Evolutionary conservation across 495 filamentous ascomycete species (phyloP).

Genomic region (Penicillium egyptiacum): DNA sequence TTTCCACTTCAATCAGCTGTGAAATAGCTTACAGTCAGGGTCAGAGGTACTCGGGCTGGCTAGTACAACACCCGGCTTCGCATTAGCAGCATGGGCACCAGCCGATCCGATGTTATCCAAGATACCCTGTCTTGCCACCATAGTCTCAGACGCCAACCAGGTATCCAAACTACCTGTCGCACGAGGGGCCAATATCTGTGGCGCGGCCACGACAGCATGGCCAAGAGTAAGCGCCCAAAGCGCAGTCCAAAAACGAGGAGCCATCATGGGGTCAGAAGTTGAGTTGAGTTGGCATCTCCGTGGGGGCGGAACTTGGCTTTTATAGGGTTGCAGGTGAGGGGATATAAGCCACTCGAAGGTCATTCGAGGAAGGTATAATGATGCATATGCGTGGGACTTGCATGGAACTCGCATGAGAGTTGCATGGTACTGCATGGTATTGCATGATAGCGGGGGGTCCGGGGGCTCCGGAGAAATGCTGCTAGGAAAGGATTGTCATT

Average conservation of each 20-base stretch:
- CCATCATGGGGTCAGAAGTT: conserved; percentile 15
- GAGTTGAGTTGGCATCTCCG: background rate
- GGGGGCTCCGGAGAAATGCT: conserved; percentile 2
- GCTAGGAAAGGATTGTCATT: conserved; percentile 8
- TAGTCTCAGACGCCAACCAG: conserved; percentile 55
- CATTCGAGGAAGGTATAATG: too few relatives aligned
- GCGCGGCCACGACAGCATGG: conserved; percentile 25
- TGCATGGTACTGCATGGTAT: too few relatives aligned
- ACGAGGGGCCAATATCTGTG: conserved; percentile 20
- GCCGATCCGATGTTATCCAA: conserved; percentile 60
- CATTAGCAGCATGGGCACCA: conserved; percentile 50
- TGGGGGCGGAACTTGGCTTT: background rate
- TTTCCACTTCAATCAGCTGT: conserved; percentile 35
- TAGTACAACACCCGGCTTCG: conserved; percentile 55
- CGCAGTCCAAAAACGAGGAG: conserved; percentile 26
- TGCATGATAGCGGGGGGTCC: background rate
- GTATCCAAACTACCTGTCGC: conserved; percentile 35
- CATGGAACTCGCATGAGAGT: too few relatives aligned
- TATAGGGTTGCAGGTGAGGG: background rate
- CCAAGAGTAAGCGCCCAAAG: conserved; percentile 29
- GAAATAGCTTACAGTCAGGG: conserved; percentile 57
- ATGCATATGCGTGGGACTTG: too few relatives aligned
- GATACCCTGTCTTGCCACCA: conserved; percentile 51
- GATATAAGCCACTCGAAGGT: background rate
- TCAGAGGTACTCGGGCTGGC: conserved; percentile 58